Evolutionary conservation across 148 eudicot species (phyloP), one percentile per base, ranked within the genome.

Genomic region (Chenopodium quinoa): DNA sequence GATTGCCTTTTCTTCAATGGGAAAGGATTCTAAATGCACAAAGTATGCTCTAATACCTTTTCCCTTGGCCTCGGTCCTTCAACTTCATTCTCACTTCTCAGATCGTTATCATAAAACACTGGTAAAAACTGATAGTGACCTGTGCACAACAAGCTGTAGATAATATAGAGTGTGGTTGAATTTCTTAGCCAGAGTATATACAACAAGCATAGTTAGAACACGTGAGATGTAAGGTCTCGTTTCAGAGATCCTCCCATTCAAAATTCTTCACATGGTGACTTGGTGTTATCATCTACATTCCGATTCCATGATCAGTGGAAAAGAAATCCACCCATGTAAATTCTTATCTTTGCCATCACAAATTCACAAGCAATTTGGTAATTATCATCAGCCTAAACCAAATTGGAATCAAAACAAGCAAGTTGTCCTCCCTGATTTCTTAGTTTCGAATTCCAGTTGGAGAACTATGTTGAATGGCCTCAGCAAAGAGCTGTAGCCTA

Each of bases 31-130:
- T 29, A 93, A 48, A 80, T 95, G 92, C 80, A 95, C 48, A 23
- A 91, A 87, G 80, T 90, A 94, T 25, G 97, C 97, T 70, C 98
- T 97, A 58, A 92, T 7, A 93, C 97, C 87, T 92, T 93, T 80
- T 87, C 93, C 98, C 98, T 93, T 6, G 94, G 84, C 74, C 95
- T 40, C 97, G 90, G 20, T 89, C 63, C 6, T 73, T 4, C 71
- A 94, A 91, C 34, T 54, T 37, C 79, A 90, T 80, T 65, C 70
- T 71, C 78, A 88, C 89, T 80, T 65, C 70, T 71, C 78, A 88
- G n/a, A 3, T 79, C 79, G 20, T 11, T 62, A 48, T 97, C 97
- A 54, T 90, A 90, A 84, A 94, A 91, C 93, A 94, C 89, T 97
- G 91, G 88, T 71, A 29, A 23, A 60, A 73, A 34, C 73, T 52